phyloP scores from a whole-genome alignment of 2,329 filamentous ascomycete species.

The Fusarium papillatum region DNA sequence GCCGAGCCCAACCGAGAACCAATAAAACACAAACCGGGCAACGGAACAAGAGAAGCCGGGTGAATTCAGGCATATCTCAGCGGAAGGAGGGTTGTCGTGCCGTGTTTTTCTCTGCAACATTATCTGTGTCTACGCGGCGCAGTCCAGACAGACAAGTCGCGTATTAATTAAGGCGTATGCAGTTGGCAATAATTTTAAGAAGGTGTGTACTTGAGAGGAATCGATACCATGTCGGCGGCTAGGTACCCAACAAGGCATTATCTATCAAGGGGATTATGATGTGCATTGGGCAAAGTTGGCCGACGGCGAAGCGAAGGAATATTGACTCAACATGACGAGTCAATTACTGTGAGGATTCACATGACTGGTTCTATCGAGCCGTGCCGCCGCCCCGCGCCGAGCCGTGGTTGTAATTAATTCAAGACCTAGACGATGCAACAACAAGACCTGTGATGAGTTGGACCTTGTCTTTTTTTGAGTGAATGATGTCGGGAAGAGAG shows the following conservation, averaged over 20 bases:
- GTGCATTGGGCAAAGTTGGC: neutral
- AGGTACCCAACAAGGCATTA: neutral
- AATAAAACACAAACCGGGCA: neutral
- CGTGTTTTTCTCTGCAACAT: neutral
- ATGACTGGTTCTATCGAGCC: conserved; percentile 22
- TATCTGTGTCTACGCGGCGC: neutral
- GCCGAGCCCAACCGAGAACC: neutral
- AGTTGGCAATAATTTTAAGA: neutral
- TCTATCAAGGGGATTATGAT: neutral
- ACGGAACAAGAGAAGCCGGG: neutral
- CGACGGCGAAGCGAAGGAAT: neutral
- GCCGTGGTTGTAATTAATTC: conserved; percentile 7
- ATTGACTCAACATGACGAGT: neutral
- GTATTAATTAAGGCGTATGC: neutral
- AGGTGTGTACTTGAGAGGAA: neutral
- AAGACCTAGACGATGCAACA: neutral
- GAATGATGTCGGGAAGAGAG: neutral
- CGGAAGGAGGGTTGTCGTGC: neutral
- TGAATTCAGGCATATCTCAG: neutral
- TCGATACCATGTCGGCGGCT: neutral
- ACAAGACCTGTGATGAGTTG: neutral
- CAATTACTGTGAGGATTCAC: neutral
- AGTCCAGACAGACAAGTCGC: neutral
- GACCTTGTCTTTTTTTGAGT: too few species aligned
- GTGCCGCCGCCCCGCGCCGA: conserved; percentile 28